Evolutionary conservation across 2,329 filamentous ascomycete species (phyloP).

Genomic region (Colletotrichum sp.): DNA sequence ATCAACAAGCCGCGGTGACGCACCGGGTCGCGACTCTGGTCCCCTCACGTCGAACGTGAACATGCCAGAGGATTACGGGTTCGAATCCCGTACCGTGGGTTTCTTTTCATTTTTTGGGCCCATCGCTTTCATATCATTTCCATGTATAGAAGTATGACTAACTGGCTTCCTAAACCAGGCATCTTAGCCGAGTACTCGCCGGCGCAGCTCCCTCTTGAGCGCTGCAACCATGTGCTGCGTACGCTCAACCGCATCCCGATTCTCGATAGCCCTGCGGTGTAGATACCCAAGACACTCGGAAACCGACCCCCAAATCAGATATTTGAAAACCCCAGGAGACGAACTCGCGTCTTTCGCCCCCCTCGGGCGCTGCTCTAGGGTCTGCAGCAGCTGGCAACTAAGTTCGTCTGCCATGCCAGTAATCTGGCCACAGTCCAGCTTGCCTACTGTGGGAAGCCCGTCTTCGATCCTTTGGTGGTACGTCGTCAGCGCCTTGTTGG

Average conservation of each 20-base stretch:
- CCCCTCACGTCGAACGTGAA: neutral
- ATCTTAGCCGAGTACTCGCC: slow-evolving; percentile 25
- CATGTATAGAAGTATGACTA: too few species aligned
- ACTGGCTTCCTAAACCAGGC: neutral
- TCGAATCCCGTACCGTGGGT: neutral
- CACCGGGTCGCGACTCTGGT: neutral
- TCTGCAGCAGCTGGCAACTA: slow-evolving; percentile 63
- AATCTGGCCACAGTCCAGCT: slow-evolving; percentile 40
- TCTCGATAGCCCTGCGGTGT: slow-evolving; percentile 24
- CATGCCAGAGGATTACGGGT: neutral
- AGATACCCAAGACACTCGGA: slow-evolving; percentile 25
- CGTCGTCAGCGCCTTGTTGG: slow-evolving; percentile 64
- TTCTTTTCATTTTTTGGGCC: neutral
- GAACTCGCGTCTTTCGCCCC: neutral
- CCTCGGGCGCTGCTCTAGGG: neutral
- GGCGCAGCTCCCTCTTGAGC: slow-evolving; percentile 31
- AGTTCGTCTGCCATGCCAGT: slow-evolving; percentile 90
- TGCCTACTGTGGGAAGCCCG: slow-evolving; percentile 41
- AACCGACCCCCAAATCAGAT: slow-evolving; percentile 23
- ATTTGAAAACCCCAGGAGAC: slow-evolving; percentile 21
- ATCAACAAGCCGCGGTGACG: neutral
- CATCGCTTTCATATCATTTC: neutral
- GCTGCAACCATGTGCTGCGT: slow-evolving; percentile 28
- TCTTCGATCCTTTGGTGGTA: slow-evolving; percentile 58
- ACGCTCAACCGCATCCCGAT: slow-evolving; percentile 21